Evolutionary conservation across 1,284 basidiomycete genomes (phyloP), one percentile per base, ranked within the genome.

Genomic region (Ustilago vetiveriae): DNA sequence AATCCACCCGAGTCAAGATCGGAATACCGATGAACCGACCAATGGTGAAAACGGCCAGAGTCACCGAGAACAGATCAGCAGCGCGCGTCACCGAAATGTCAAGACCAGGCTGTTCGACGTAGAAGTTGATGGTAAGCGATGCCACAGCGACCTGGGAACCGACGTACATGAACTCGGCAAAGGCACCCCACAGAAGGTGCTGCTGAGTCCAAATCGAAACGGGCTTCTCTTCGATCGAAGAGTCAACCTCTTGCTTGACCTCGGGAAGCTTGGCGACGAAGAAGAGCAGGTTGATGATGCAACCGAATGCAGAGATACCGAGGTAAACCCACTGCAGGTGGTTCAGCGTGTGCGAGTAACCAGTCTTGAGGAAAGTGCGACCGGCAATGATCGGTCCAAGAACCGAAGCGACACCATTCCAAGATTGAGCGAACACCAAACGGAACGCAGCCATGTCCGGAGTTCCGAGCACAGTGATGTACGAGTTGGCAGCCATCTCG

Each of bases 291-390:
- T 89, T 90, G 42, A 92, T 85, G 22, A 86, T 68, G 33, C 88
- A 53, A 2, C 89, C 89, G 24, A 90, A 85, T 21, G 85, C 87
- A 7, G 89, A 21, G 30, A 92, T 90, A 14, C 89, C 90, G 33
- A 92, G 87, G 82, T 92, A 92, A 35, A 91, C 90, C 88, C 88
- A 92, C 84, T 92, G 90, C 14, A 92, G 88, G 39, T 87, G 90
- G 68, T 86, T 87, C 30, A 91, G 85, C 29, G 84, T 85, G 39
- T 83, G 85, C 5, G 85, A 85, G 78, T 90, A 88, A 49, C 83
- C 85, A 3, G 86, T 89, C 6, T 82, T 84, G 85, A 90, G 90
- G 84, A 92, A 92, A 85, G 88, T 90, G 38, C 85, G 83, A 16
- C 88, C 88, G 21, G 90, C 90, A 74, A 92, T 92, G 71, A 92